A percentile compares a stretch with the other conserved stretches of the same genome.
phyloP scores from a whole-genome alignment of 2,329 filamentous ascomycete genomes.

The Microcera coccophila region DNA sequence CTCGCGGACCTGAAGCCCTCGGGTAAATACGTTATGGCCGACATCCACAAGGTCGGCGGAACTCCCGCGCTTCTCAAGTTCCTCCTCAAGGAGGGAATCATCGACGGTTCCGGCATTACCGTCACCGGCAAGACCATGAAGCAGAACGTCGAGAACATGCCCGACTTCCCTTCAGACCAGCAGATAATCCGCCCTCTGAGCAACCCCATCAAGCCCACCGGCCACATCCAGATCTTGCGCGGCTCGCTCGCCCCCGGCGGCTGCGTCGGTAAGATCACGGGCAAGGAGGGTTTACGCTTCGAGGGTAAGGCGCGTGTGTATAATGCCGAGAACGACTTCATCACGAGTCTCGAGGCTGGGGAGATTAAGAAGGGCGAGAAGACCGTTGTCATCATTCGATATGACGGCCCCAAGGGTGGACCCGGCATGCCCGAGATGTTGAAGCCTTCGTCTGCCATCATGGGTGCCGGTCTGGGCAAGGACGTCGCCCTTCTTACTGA shows the following conservation, averaged over 20 bases:
- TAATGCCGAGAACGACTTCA: slow-evolving; percentile 77
- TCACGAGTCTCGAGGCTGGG: slow-evolving; percentile 70
- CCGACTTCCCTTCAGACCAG: slow-evolving; percentile 71
- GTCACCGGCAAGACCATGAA: slow-evolving; percentile 87
- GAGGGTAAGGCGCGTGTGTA: slow-evolving; percentile 78
- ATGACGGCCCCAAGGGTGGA: slow-evolving; percentile 89
- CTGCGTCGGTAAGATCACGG: slow-evolving; percentile 89
- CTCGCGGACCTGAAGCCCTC: slow-evolving; percentile 80
- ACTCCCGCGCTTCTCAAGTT: slow-evolving; percentile 85
- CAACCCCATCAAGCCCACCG: slow-evolving; percentile 82
- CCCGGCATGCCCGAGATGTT: slow-evolving; percentile 95
- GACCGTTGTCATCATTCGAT: slow-evolving; percentile 85
- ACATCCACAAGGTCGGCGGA: slow-evolving; percentile 80
- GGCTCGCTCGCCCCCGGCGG: slow-evolving; percentile 83
- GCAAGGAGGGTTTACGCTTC: slow-evolving; percentile 85
- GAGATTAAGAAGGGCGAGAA: slow-evolving; percentile 82
- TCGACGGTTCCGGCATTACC: slow-evolving; percentile 76
- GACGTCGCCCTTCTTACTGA: slow-evolving; percentile 73
- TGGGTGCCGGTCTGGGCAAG: slow-evolving; percentile 79
- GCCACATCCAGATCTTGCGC: slow-evolving; percentile 83
- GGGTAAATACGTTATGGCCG: slow-evolving; percentile 83
- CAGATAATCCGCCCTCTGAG: slow-evolving; percentile 74
- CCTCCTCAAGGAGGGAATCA: slow-evolving; percentile 74
- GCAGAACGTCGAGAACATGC: slow-evolving; percentile 75
- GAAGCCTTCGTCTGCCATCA: slow-evolving; percentile 87